Evolutionary conservation across 1,284 basidiomycete genomes (phyloP).

Genomic region (Crucibulum cyathiforme): DNA sequence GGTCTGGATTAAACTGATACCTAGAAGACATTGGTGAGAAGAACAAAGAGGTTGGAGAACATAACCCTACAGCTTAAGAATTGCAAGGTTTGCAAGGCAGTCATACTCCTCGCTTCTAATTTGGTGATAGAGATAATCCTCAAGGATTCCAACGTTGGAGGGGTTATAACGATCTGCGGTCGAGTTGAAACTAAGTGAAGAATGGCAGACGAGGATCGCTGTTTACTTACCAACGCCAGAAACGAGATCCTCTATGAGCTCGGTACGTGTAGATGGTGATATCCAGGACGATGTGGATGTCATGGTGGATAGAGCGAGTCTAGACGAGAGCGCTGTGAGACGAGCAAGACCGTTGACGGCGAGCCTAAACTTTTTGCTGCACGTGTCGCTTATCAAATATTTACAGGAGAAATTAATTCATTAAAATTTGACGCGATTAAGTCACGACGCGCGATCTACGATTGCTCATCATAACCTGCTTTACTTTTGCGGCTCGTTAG

Average conservation of each 20-base stretch:
- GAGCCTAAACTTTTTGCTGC: not conserved
- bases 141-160: slow-evolving; percentile 88
- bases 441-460: too few species aligned
- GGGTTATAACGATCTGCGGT: slow-evolving; percentile 92
- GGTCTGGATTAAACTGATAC: slow-evolving; percentile 95
- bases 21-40: slow-evolving; percentile 45
- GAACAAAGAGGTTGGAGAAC: not conserved
- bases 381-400: too few species aligned
- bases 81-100: slow-evolving; percentile 90
- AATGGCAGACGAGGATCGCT: not conserved
- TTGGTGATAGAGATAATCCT: slow-evolving; percentile 95
- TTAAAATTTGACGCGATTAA: too few species aligned
- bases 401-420: too few species aligned
- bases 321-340: not conserved
- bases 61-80: slow-evolving; percentile 71
- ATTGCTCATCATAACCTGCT: too few species aligned
- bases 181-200: slow-evolving; percentile 8
- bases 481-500: too few species aligned
- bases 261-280: slow-evolving; percentile 76
- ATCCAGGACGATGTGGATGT: slow-evolving; percentile 67
- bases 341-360: not conserved
- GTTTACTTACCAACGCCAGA: slow-evolving; percentile 83
- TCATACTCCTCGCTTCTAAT: slow-evolving; percentile 91
- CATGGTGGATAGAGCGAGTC: not conserved
- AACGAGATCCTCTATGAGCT: slow-evolving; percentile 88